A percentile compares a stretch with the other conserved stretches of the same genome.
Conservation (phyloP, 495 filamentous ascomycete species). For the Pyrenula aspistea region DNA sequence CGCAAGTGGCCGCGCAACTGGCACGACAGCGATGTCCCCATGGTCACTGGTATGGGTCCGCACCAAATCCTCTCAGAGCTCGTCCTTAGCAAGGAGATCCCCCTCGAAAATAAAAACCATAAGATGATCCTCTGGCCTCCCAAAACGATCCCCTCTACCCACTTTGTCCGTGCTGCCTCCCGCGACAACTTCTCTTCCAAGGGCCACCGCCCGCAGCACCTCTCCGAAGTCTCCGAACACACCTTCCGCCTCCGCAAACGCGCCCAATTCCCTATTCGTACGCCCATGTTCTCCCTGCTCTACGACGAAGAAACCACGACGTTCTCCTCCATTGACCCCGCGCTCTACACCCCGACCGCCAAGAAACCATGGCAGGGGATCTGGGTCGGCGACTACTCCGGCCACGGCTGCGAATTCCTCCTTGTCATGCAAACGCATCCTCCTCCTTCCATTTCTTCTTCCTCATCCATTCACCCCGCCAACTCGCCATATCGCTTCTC, state of each 20-base stretch:
- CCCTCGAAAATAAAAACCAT: slow-evolving; percentile 15
- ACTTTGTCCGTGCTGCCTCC: slow-evolving; percentile 37
- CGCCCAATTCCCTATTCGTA: slow-evolving; percentile 39
- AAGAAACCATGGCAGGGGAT: slow-evolving; percentile 76
- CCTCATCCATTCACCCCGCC: background rate
- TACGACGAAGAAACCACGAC: slow-evolving; percentile 59
- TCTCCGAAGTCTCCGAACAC: slow-evolving; percentile 43
- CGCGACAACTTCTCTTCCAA: slow-evolving; percentile 20
- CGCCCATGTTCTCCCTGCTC: slow-evolving; percentile 21
- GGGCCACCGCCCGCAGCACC: slow-evolving; percentile 27
- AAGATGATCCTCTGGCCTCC: slow-evolving; percentile 64
- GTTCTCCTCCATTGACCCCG: slow-evolving; percentile 61
- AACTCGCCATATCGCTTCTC: slow-evolving; percentile 1
- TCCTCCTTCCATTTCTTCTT: background rate
- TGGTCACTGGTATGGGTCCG: slow-evolving; percentile 39
- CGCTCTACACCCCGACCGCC: slow-evolving; percentile 63
- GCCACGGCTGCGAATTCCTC: slow-evolving; percentile 82
- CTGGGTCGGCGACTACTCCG: slow-evolving; percentile 84
- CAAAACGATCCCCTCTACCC: slow-evolving; percentile 45
- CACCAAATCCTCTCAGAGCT: slow-evolving; percentile 33
- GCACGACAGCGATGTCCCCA: slow-evolving; percentile 30
- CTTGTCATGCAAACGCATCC: slow-evolving; percentile 59
- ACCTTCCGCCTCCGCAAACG: slow-evolving; percentile 66
- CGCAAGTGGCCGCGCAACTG: slow-evolving; percentile 6
- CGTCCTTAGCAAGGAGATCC: slow-evolving; percentile 29